Evolutionary conservation across 495 filamentous ascomycete genomes (phyloP).

Genomic region (Cercophora scortea): DNA sequence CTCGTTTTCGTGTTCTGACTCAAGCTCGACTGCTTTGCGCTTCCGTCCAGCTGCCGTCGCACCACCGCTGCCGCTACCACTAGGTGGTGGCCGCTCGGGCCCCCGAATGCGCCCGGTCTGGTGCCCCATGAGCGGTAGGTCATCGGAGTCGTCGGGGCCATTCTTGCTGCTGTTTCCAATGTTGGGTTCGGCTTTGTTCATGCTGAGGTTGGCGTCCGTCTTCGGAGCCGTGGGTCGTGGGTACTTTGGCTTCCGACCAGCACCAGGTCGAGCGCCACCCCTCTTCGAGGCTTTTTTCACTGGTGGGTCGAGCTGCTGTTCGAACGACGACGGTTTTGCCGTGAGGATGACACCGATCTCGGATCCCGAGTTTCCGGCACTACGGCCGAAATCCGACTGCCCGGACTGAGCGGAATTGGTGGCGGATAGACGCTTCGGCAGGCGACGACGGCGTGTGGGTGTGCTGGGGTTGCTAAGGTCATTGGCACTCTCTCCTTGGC

Average conservation of each 20-base stretch:
- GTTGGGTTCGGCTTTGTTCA: neutral
- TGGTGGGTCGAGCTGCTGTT: neutral
- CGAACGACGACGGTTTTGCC: neutral
- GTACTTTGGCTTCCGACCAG: slow-evolving; percentile 23
- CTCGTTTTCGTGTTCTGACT: neutral
- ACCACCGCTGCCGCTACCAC: neutral
- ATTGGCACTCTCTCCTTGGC: slow-evolving; percentile 5
- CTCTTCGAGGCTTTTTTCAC: slow-evolving; percentile 21
- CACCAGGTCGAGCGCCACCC: slow-evolving; percentile 25
- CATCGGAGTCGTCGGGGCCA: slow-evolving; percentile 7
- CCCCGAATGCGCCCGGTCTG: neutral
- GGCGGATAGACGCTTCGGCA: neutral
- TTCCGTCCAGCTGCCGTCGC: neutral
- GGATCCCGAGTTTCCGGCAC: neutral
- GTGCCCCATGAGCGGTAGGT: slow-evolving; percentile 7
- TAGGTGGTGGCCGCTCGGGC: neutral
- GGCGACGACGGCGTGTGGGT: slow-evolving; percentile 8
- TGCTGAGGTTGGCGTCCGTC: slow-evolving; percentile 1
- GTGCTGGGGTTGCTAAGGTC: neutral
- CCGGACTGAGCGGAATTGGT: neutral
- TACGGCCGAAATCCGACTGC: neutral
- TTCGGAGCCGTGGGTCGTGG: neutral
- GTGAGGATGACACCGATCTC: neutral
- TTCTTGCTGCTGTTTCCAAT: neutral
- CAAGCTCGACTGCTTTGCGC: slow-evolving; percentile 1